Evolutionary conservation across 1,284 basidiomycete genomes (phyloP).

Genomic region (Melampsora larici-populina): DNA sequence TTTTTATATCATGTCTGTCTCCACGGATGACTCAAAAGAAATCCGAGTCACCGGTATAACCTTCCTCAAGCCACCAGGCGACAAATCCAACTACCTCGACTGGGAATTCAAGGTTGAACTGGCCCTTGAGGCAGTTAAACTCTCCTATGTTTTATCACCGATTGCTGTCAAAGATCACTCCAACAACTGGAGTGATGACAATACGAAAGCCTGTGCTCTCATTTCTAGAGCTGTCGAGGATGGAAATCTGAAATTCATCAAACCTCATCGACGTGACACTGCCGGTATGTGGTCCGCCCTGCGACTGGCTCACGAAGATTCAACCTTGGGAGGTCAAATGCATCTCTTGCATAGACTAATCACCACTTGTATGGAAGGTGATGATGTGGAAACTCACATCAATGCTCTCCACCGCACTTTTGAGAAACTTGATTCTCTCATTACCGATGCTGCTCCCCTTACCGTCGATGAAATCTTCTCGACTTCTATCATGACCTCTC

Average conservation of each 20-base stretch:
- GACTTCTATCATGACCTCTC: too few species aligned
- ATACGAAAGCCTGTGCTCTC: background rate
- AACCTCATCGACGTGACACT: too few species aligned
- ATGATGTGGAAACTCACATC: background rate
- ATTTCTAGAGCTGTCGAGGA: background rate
- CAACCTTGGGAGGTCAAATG: background rate
- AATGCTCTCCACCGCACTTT: too few species aligned
- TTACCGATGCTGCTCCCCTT: too few species aligned
- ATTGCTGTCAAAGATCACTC: background rate
- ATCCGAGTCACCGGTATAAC: too few species aligned
- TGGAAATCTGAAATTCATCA: background rate
- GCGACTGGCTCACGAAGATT: constrained; percentile 18
- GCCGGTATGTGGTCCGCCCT: too few species aligned
- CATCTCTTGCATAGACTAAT: background rate
- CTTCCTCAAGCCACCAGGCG: background rate
- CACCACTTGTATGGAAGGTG: background rate
- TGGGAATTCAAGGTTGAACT: background rate
- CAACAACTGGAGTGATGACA: background rate
- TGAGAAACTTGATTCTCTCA: too few species aligned
- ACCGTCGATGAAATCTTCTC: too few species aligned
- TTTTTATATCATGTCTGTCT: too few species aligned
- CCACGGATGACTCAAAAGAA: too few species aligned
- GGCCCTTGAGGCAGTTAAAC: background rate
- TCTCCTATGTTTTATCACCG: background rate
- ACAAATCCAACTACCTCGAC: background rate